Base-by-base conservation (phyloP, 1,139 yeast genomes). In the Blastobotrys raffinosifermentans region DNA sequence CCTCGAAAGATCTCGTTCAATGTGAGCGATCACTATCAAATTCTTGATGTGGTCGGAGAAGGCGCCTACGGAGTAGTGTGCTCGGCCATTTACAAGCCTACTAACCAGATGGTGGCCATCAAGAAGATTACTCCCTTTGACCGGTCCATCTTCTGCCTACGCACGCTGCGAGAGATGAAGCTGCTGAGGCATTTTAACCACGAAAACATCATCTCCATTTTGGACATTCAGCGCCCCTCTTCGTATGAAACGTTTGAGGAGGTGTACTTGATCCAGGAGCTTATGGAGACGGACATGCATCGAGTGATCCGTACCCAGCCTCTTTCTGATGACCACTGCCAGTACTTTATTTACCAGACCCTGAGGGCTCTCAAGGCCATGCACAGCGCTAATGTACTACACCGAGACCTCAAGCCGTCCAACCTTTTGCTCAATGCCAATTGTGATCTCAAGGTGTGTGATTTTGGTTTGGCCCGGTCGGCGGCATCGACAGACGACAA, bases 21-120 rank as follows among this genome's bases (percentile, higher is more conserved):
- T 55, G 93, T 91, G 18, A 80, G 93, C 30, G 85, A 84, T 42
- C 86, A 84, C 54, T 89, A 89, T 60, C 86, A 85, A 58, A 77
- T 89, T 34, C 68, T 79, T 30, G 93, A 84, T 51, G 77, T 89
- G 13, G 84, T 86, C 10, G 98, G 98, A 4, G 96, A 89, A 60
- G 98, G 98, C n/a, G 98, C 98, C 1, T 91, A 91, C 55, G 98
- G 98, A 3, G 77, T 91, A 11, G 98, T 91, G 15, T 89, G 97
- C 55, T 80, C 94, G 18, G 98, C 97, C 0, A 64, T 81, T 13
- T 95, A 91, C 62, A 75, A 76, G 52, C 96, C 97, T 3, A 75
- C 94, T 5, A 80, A 81, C 43, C 93, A 85, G 48, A 80, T 80
- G 52, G 97, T 93, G 14, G 98, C 98, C 36, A 89, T 91, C 53